A percentile compares a stretch with the other conserved stretches of the same genome.
Evolutionary conservation across 495 filamentous ascomycete species (phyloP).

Genomic region (Aspergillus sclerotiicarbonarius): DNA sequence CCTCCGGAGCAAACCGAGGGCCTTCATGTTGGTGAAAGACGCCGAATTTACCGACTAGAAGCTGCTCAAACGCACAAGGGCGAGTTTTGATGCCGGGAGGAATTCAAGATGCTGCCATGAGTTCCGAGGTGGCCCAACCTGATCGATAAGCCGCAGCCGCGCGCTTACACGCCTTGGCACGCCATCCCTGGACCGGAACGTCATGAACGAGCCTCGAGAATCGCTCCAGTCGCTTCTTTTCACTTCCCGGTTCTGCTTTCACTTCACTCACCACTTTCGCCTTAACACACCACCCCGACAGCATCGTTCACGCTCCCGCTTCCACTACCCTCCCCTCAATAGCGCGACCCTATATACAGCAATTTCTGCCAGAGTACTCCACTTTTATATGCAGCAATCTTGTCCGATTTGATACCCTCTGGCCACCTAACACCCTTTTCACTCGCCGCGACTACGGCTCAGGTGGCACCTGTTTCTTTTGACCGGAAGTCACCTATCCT

Average conservation of each 20-base stretch:
- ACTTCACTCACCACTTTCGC: slow-evolving; percentile 12
- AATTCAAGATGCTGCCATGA: not conserved
- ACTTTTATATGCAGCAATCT: slow-evolving; percentile 10
- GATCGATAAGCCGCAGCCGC: slow-evolving; percentile 17
- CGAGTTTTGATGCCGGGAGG: not conserved
- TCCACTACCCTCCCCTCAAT: slow-evolving; percentile 1
- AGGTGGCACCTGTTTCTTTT: slow-evolving; percentile 10
- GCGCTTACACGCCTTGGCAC: slow-evolving; percentile 24
- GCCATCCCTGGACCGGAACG: slow-evolving; percentile 24
- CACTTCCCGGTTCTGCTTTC: slow-evolving; percentile 16
- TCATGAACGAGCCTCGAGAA: slow-evolving; percentile 18
- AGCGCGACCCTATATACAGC: not conserved
- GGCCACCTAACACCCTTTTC: slow-evolving; percentile 16
- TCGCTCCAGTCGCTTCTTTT: slow-evolving; percentile 15
- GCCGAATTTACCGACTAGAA: not conserved
- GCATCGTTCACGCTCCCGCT: not conserved
- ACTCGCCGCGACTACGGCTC: slow-evolving; percentile 11
- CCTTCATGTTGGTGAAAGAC: not conserved
- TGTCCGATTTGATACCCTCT: not conserved
- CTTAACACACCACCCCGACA: slow-evolving; percentile 13
- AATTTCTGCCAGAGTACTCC: not conserved
- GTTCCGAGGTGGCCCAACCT: slow-evolving; percentile 19
- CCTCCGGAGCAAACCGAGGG: slow-evolving; percentile 19
- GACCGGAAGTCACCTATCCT: not conserved
- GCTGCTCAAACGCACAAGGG: not conserved